These are phyloP conservation scores for Cymodocea nodosa DNA, from an alignment of 116 monocot genomes.

Conservation along the genomic window DNA sequence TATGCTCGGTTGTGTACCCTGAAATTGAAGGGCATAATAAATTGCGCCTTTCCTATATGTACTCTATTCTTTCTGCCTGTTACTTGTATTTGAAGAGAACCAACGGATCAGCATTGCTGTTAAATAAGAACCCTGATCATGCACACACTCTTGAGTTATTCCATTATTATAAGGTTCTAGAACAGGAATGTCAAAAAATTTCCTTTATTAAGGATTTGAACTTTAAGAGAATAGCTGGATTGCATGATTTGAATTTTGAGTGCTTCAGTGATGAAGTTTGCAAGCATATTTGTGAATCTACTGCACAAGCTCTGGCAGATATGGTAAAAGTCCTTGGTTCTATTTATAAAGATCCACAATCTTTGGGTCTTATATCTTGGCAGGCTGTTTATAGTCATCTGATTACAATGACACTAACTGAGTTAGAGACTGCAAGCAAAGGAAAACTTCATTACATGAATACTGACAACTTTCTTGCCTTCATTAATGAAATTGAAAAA, in stretches of 20 bases:
- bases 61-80: slow-evolving; percentile 70
- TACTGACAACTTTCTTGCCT: slow-evolving; percentile 27
- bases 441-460: slow-evolving; percentile 12
- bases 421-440: slow-evolving; percentile 36
- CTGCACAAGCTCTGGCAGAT: slow-evolving; percentile 57
- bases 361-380: slow-evolving; percentile 46
- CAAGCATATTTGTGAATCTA: slow-evolving; percentile 47
- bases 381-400: slow-evolving; percentile 64
- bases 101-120: slow-evolving; percentile 19
- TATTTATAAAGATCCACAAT: slow-evolving; percentile 33
- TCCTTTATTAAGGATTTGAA: slow-evolving; percentile 55
- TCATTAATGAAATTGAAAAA: slow-evolving; percentile 36
- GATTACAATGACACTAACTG: slow-evolving; percentile 30
- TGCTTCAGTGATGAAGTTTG: slow-evolving; percentile 64
- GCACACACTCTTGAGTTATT: slow-evolving; percentile 42
- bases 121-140: slow-evolving; percentile 15
- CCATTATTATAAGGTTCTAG: slow-evolving; percentile 66
- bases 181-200: slow-evolving; percentile 61
- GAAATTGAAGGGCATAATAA: slow-evolving; percentile 76
- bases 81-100: slow-evolving; percentile 30
- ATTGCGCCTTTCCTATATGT: slow-evolving; percentile 67
- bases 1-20: slow-evolving; percentile 53
- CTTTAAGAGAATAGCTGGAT: slow-evolving; percentile 72
- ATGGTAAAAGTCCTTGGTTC: slow-evolving; percentile 42
- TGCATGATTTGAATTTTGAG: slow-evolving; percentile 71